Base-by-base conservation (phyloP, 2,329 filamentous ascomycete species). In the Passalora sequoiae region DNA sequence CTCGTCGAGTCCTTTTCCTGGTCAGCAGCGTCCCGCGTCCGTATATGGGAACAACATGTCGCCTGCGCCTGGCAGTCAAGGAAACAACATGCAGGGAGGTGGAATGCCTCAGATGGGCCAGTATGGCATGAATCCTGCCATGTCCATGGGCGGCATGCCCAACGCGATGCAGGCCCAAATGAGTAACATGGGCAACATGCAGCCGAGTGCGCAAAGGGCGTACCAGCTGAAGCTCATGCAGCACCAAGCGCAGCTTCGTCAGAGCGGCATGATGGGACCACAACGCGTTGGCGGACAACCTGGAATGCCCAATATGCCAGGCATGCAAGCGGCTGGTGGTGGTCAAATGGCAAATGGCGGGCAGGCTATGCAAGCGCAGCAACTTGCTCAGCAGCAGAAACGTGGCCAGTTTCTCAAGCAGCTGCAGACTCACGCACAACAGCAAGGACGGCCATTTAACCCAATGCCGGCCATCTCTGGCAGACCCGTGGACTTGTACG, bases 201-300 rank as follows among this genome's bases (percentile, higher is more conserved):
- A 77, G 55, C 73, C 72, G 33, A 75, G 85, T 50, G 83, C 86
- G 29, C 83, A 86, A 58, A 81, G 88, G 52, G 84, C 88, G 37
- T 91, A 94, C 59, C 86, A 94, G 56, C 85, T 94, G 79, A 84
- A 86, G 48, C 67, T 94, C 40, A 86, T 94, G 58, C 80, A 84
- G 44, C 86, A 89, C 58, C 75, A 84, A 29, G 80, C 85, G 10
- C 75, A 78, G 46, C 72, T 81, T 69, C 77, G 77, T 44, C 56
- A 51, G 9, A 59, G 54, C 39, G 61, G 61, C 24, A 59, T 60
- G 44, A 52, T 62, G 46, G 52, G 49, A 19, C 49, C 50, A n/a
- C 56, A 59, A 6, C 41, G 51, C 1, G 48, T 55, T 9, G 50
- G 46, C 4, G 57, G 41, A 2, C 61, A 61, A 45, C 54, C 51